Base-by-base conservation (phyloP, 2,329 filamentous ascomycete species). In the Penicillium hesseltinei region DNA sequence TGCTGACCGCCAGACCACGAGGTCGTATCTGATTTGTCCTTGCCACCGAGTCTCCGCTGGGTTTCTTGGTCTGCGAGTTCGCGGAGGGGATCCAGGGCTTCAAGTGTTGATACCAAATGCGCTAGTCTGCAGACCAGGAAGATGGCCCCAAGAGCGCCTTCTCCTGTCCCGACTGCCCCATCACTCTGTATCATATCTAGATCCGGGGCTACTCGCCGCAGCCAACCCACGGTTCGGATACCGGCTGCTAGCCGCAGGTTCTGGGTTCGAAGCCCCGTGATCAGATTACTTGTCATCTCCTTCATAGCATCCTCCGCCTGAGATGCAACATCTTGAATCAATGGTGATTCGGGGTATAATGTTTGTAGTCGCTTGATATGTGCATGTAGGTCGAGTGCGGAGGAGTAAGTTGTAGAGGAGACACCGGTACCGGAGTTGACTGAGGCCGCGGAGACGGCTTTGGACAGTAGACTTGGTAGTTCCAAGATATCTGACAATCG, bases 21-120 rank as follows among this genome's bases (percentile, higher is more conserved):
- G 31, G 61, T 65, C 13, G 58, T n/a, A 51, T 59, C 39, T 58
- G 69, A 62, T 42, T 66, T 69, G 43, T 65, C 65, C 15, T 65
- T 64, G 49, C 59, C 63, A 23, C 68, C 65, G 38, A 63, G 59
- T 45, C 84, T 75, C 42, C 78, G 78, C 31, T 76, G 70, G 0
- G 81, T 87, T 74, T 97, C 93, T 69, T 96, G 90, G 65, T 97
- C 92, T 47, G 94, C 94, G 3, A 99, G 83, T 59, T 95, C 90
- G 39, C 89, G 86, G 11, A 99, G 79, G 0, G 94, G 94, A 29
- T 92, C 88, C 13, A 99, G 76, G 0, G 94, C 94, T 53, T 88
- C 86, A 4, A 97, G 83, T 70, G 91, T 95, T 33, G 82, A 83
- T 50, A 91, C 81, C 17, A 99, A 81, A 49, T 91, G 95, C 10